phyloP scores from a whole-genome alignment of 306 rosid species.

The Cercis canadensis region DNA sequence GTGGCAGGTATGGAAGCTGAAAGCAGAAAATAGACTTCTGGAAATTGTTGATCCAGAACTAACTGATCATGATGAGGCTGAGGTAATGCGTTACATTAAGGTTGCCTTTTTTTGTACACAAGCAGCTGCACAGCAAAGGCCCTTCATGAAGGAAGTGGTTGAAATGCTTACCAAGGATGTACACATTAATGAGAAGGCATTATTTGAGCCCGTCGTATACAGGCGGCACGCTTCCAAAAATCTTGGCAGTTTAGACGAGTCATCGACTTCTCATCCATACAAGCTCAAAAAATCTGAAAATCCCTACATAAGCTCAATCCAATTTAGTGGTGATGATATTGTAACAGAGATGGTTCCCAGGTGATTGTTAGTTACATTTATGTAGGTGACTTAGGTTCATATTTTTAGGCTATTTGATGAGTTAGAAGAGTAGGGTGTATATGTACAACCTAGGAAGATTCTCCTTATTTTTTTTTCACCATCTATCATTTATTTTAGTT shows the following conservation, averaged over 20 bases:
- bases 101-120: slow-evolving; percentile 91
- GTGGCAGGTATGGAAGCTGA: slow-evolving; percentile 78
- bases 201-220: slow-evolving; percentile 69
- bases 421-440: not conserved
- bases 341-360: slow-evolving; percentile 78
- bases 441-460: not conserved
- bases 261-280: slow-evolving; percentile 57
- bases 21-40: slow-evolving; percentile 67
- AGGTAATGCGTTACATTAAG: slow-evolving; percentile 65
- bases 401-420: not conserved
- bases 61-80: slow-evolving; percentile 52
- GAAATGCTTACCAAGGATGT: slow-evolving; percentile 86
- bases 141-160: slow-evolving; percentile 80
- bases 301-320: slow-evolving; percentile 36
- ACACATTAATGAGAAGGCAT: slow-evolving; percentile 68
- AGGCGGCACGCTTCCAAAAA: slow-evolving; percentile 44
- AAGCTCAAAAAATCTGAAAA: slow-evolving; percentile 38
- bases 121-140: slow-evolving; percentile 75
- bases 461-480: no score
- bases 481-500: slow-evolving; percentile 20
- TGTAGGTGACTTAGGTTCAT: slow-evolving; percentile 14
- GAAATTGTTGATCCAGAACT: slow-evolving; percentile 74
- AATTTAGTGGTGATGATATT: slow-evolving; percentile 34
- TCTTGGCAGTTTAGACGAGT: slow-evolving; percentile 27
- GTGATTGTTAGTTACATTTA: slow-evolving; percentile 33